Evolutionary conservation across 768 basidiomycete genomes (phyloP).

Genomic region (Sutorius australiensis): DNA sequence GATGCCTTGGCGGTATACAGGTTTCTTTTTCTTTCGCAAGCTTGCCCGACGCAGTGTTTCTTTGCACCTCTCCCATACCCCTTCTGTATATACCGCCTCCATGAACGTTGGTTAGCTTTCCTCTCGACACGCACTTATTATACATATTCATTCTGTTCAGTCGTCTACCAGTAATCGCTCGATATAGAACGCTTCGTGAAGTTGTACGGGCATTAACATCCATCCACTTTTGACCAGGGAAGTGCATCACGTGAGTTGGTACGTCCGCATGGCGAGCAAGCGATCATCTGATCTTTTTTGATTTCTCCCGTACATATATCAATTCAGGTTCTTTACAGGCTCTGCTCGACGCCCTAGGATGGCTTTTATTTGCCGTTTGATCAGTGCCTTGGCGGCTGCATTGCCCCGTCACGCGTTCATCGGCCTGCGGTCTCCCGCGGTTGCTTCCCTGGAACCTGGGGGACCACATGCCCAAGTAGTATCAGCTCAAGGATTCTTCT

Average conservation of each 20-base stretch:
- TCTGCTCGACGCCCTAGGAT: background rate
- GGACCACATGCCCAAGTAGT: background rate
- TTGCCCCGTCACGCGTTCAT: background rate
- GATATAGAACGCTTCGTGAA: slow-evolving; percentile 19
- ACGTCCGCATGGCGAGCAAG: background rate
- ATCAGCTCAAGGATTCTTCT: background rate
- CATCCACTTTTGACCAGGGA: background rate
- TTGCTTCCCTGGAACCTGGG: background rate
- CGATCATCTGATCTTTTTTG: background rate
- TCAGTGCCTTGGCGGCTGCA: background rate
- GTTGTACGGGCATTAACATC: slow-evolving; percentile 1
- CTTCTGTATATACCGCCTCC: slow-evolving; percentile 17
- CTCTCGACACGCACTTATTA: slow-evolving; percentile 9
- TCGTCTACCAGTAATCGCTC: slow-evolving; percentile 19
- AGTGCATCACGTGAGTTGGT: background rate
- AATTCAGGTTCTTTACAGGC: background rate
- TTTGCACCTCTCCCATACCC: slow-evolving; percentile 25
- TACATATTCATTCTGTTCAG: slow-evolving; percentile 15
- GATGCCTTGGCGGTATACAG: slow-evolving; percentile 2
- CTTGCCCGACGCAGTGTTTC: slow-evolving; percentile 2
- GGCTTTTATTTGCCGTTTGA: background rate
- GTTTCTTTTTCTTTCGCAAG: slow-evolving; percentile 18
- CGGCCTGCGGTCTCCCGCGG: background rate
- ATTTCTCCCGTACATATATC: background rate
- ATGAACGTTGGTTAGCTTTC: slow-evolving; percentile 3